Evolutionary conservation across 2,329 filamentous ascomycete species (phyloP), one percentile per base, ranked within the genome.

Genomic region (Herpotrichia juniperi): DNA sequence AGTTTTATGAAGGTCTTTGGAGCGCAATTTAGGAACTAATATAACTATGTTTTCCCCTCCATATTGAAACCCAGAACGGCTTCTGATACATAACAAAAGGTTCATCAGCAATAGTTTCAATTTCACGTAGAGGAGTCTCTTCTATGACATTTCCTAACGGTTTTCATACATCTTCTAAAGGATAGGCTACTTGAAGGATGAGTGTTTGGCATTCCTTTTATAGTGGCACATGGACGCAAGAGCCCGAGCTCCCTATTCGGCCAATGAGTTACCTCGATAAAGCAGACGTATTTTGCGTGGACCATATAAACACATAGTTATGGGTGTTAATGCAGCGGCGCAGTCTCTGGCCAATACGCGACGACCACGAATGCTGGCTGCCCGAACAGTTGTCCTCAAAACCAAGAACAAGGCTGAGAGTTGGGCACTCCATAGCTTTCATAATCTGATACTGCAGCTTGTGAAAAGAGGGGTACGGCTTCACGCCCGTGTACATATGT

Each of bases 301-400:
- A 16, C 17, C 24, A 21, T 14, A 6, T 14, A 24, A 10, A 10
- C 16, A 6, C 19, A 14, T 14, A 24, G 8, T 40, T n/a, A n/a
- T 17, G 34, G 42, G 17, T 22, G 28, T 32, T 26, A 14, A 47
- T 39, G 32, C 44, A 37, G 17, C 4, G 2, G n/a, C 44, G 10
- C 24, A 19, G 32, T 14, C 3, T 9, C 6, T 32, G 17, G 26
- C 51, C 51, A 54, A 54, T 50, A 42, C 32, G 22, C 22, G 28
- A 6, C 28, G 11, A 47, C 31, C 51, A 54, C 51, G 46, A 50
- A 16, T 19, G 32, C 51, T 42, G 35, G n/a, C 28, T 37, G 46
- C 50, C 21, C 48, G 19, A 37, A 40, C 43, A 44, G 21, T 42
- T 49, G 46, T 32, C 51, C 42, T 28, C 31, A 11, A 21, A 45